Conservation (phyloP, 1,284 basidiomycete genomes). For the Schizophyllum amplum region DNA sequence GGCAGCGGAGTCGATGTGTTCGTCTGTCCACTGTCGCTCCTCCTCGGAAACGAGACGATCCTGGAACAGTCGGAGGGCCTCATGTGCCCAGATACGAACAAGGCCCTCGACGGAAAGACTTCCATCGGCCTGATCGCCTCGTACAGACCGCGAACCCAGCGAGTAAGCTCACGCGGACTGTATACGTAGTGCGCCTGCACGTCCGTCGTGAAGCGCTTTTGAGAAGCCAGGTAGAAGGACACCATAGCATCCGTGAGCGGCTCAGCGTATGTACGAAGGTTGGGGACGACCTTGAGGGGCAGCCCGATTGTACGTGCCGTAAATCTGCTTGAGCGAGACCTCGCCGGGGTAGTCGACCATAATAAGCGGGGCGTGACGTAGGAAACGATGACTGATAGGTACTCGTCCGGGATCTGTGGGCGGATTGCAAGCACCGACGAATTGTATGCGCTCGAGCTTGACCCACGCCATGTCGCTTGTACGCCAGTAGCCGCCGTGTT, state of each 20-base stretch:
- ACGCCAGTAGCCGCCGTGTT: conserved; percentile 93
- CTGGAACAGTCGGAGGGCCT: conserved; percentile 95
- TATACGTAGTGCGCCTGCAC: conserved; percentile 98
- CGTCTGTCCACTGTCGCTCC: conserved; percentile 93
- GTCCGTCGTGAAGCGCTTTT: conserved; percentile 92
- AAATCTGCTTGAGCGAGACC: conserved; percentile 96
- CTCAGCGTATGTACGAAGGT: conserved; percentile 87
- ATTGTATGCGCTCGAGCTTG: conserved; percentile 95
- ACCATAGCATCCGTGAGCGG: conserved; percentile 99
- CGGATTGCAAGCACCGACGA: conserved; percentile 98
- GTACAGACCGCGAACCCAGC: conserved; percentile 97
- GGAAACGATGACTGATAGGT: conserved; percentile 94
- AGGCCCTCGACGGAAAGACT: conserved; percentile 89
- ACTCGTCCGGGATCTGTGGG: conserved; percentile 99
- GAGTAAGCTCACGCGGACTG: conserved; percentile 96
- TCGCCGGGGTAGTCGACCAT: conserved; percentile 99
- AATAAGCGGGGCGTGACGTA: conserved; percentile 96
- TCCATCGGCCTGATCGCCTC: conserved; percentile 94
- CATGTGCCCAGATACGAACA: conserved; percentile 97
- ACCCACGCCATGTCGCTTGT: conserved; percentile 97
- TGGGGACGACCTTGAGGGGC: conserved; percentile 94
- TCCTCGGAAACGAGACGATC: conserved; percentile 92
- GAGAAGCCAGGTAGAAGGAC: conserved; percentile 88
- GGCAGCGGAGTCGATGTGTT: conserved; percentile 81
- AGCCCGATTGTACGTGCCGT: conserved; percentile 97